Evolutionary conservation across 164 flowering plant genomes (phyloP), one percentile per base, ranked within the genome.

Genomic region (Magnolia changhungtana): DNA sequence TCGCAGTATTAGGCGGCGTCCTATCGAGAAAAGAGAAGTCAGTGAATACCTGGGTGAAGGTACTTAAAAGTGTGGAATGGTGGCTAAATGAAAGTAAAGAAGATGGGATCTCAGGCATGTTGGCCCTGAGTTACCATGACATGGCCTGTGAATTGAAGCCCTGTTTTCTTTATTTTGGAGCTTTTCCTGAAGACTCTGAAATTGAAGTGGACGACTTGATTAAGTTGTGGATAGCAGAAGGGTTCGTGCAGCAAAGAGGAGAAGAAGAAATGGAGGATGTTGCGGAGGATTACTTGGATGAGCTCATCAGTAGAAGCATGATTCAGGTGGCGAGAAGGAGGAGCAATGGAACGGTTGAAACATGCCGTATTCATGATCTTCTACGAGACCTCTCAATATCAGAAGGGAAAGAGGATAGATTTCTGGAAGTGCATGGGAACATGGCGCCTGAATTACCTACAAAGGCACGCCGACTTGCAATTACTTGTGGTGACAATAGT

Each of bases 111-210:
- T 24, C 23, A 8, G 8, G 18, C n/a, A 66, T 72, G 24, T 59
- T 76, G 21, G 61, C 75, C 67, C 67, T 75, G 52, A 75, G 81
- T 18, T 70, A 70, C 6, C 10, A 19, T 45, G 72, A 70, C 45
- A n/a, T 70, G 52, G 58, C 72, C 0, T 70, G 19, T 1, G 5
- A 70, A 18, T 10, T 70, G 13, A 70, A 70, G 21, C 21, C 52
- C n/a, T 70, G 72, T 10, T 70, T 70, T 9, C 27, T 70, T 23
- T 20, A 49, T 19, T 20, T 45, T 0, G 52, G 23, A 37, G 20
- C 55, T 19, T 70, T 45, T 8, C 24, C 52, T 1, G 72, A 49
- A 20, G 72, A 70, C 7, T 50, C 16, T 19, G 8, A 3, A 7
- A 49, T 49, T 14, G 0, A 8, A 9, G 72, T 24, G n/a, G 8